Conservation (phyloP, 2,329 filamentous ascomycete species). For the Aspergillus brasiliensis region DNA sequence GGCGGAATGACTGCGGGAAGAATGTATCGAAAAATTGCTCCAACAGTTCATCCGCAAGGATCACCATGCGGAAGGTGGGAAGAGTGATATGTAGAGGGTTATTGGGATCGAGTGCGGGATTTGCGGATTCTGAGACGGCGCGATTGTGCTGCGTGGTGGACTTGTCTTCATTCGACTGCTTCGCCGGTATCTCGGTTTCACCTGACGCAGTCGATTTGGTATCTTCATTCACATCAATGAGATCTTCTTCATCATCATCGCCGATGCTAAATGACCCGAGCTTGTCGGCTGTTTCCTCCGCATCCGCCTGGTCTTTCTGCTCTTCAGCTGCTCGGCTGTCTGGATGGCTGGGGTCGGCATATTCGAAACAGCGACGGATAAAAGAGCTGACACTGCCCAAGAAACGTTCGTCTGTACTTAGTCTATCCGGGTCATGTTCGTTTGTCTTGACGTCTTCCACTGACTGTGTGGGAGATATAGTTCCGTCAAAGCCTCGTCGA, state of each 20-base stretch:
- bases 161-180: conserved; percentile 22
- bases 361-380: conserved; percentile 95
- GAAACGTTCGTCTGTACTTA: conserved; percentile 80
- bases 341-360: conserved; percentile 87
- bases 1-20: conserved; percentile 89
- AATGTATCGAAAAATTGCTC: conserved; percentile 98
- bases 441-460: conserved; percentile 54
- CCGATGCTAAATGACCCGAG: conserved; percentile 72
- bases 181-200: conserved; percentile 13
- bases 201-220: conserved; percentile 29
- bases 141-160: conserved; percentile 49
- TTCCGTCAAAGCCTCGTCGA: conserved; percentile 78
- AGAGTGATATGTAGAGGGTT: conserved; percentile 94
- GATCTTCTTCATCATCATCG: conserved; percentile 63
- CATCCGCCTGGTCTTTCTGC: conserved; percentile 28
- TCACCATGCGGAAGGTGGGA: conserved; percentile 97
- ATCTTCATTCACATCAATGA: conserved; percentile 44
- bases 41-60: conserved; percentile 90
- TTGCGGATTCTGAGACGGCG: conserved; percentile 74
- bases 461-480: conserved; percentile 66
- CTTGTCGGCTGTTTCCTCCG: conserved; percentile 38
- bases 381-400: conserved; percentile 92
- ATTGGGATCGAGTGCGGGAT: conserved; percentile 86
- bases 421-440: conserved; percentile 46
- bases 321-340: conserved; percentile 48